Evolutionary conservation across 2,329 filamentous ascomycete species (phyloP).

Genomic region (Beauveria caledonica): DNA sequence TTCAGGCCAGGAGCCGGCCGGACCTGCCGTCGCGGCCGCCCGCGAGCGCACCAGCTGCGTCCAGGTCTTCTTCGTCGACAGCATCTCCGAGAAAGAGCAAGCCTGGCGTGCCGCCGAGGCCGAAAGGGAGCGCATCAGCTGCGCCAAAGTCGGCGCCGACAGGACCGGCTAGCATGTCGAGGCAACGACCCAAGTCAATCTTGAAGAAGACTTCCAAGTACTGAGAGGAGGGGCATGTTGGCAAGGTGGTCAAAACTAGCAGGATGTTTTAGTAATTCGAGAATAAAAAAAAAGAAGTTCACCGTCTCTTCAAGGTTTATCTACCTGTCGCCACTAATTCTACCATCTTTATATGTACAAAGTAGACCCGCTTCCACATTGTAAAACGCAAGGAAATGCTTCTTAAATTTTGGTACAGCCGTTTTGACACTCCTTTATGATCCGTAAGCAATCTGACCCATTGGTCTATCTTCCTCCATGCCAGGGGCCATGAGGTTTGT

Average conservation of each 20-base stretch:
- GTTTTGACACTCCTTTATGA: conserved; percentile 28
- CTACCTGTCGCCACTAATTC: conserved; percentile 8
- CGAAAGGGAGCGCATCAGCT: not conserved
- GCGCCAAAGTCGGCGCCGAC: not conserved
- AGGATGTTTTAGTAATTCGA: too few relatives aligned
- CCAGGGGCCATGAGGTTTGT: conserved; percentile 74
- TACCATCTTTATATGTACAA: conserved; percentile 11
- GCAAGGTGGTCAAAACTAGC: not conserved
- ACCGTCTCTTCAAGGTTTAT: conserved; percentile 7
- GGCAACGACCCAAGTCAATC: conserved; percentile 1
- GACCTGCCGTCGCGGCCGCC: not conserved
- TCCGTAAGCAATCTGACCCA: conserved; percentile 54
- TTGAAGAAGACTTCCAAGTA: conserved; percentile 3
- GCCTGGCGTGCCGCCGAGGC: not conserved
- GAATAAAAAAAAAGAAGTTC: not conserved
- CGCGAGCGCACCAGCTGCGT: too few relatives aligned
- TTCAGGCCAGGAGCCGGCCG: not conserved
- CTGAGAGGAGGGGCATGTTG: not conserved
- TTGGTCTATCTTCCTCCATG: conserved; percentile 52
- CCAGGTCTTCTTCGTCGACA: not conserved
- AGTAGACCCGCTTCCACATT: conserved; percentile 19
- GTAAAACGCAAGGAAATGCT: conserved; percentile 23
- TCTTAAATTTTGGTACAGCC: conserved; percentile 29
- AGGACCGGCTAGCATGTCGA: not conserved
- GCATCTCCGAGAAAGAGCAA: not conserved